Percentiles rank a stretch among this genome's conserved stretches.
Evolutionary conservation across 2,329 filamentous ascomycete genomes (phyloP).

Genomic region (Diaporthe capsici): DNA sequence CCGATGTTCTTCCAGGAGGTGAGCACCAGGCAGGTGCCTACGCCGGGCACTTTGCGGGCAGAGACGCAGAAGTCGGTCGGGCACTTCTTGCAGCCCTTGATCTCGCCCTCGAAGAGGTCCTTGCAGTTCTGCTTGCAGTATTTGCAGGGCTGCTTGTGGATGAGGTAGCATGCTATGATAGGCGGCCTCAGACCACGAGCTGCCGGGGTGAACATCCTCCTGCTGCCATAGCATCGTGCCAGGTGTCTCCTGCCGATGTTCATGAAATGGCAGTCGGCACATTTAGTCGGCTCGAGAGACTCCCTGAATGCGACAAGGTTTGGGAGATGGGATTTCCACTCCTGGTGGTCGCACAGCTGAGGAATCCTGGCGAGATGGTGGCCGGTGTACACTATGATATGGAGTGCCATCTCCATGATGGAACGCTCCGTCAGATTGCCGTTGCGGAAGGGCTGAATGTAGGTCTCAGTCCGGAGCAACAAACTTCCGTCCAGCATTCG

Average conservation of each 20-base stretch:
- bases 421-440: not conserved
- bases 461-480: constrained; percentile 7
- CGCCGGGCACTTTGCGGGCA: not conserved
- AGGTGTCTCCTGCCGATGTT: not conserved
- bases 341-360: not conserved
- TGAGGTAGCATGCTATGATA: not conserved
- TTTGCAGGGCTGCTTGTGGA: not conserved
- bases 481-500: constrained; percentile 17
- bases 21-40: constrained; percentile 22
- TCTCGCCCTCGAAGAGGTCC: not conserved
- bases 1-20: constrained; percentile 32
- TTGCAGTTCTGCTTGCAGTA: not conserved
- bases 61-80: constrained; percentile 4
- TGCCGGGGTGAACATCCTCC: not conserved
- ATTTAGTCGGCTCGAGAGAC: not conserved
- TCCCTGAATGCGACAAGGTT: not conserved
- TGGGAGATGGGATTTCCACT: not conserved
- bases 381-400: not conserved
- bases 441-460: not conserved
- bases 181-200: not conserved
- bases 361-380: not conserved
- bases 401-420: not conserved
- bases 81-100: constrained; percentile 10
- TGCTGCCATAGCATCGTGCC: not conserved
- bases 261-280: not conserved